Evolutionary conservation across 2,329 filamentous ascomycete genomes (phyloP).

Genomic region (Penicillium polonicum): DNA sequence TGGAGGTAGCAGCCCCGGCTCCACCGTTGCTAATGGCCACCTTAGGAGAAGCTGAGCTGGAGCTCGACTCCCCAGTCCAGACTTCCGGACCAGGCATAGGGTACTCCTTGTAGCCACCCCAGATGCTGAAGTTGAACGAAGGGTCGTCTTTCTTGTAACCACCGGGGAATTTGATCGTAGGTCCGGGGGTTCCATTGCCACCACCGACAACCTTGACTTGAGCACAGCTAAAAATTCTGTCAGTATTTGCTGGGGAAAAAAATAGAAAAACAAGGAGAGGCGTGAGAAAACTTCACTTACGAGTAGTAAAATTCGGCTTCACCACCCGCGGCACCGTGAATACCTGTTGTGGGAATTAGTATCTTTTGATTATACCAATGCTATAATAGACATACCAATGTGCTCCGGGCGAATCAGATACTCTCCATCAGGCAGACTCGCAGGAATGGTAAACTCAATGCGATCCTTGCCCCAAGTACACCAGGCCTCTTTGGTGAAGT

Average conservation of each 20-base stretch:
- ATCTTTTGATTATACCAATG: background rate
- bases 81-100: constrained; percentile 22
- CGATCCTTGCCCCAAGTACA: constrained; percentile 4
- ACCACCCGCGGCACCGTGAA: background rate
- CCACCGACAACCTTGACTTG: constrained; percentile 47
- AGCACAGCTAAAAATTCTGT: constrained; percentile 29
- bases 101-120: constrained; percentile 17
- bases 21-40: background rate
- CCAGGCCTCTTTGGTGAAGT: constrained; percentile 11
- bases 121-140: constrained; percentile 20
- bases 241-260: background rate
- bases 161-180: constrained; percentile 15
- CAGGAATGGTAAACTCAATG: constrained; percentile 40
- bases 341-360: background rate
- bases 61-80: constrained; percentile 3
- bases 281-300: background rate
- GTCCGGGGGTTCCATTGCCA: constrained; percentile 29
- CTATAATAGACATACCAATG: constrained; percentile 45
- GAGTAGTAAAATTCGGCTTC: background rate
- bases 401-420: constrained; percentile 52
- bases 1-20: background rate
- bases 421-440: constrained; percentile 46
- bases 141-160: constrained; percentile 18
- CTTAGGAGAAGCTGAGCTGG: background rate
- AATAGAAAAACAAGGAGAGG: too few relatives aligned